Evolutionary conservation across 2,329 filamentous ascomycete species (phyloP), one percentile per base, ranked within the genome.

Genomic region (Venturia effusa): DNA sequence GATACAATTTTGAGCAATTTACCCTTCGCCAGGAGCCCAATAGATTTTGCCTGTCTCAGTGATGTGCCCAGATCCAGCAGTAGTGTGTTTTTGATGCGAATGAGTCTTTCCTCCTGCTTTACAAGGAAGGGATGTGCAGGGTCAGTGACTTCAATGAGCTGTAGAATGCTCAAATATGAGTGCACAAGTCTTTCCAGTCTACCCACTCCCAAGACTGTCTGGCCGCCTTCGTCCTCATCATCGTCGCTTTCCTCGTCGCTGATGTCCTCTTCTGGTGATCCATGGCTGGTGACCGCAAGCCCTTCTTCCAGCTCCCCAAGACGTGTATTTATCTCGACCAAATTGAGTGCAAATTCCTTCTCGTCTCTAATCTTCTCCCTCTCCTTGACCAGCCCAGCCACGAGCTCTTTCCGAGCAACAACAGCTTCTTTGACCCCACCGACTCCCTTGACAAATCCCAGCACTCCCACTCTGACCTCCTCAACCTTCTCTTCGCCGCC

Each of bases 401-500:
- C 83, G 68, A 93, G 87, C 24, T 75, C 75, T 30, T 84, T 84
- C 67, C 88, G 82, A 65, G 83, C 80, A 8, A 79, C 78, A 0
- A 97, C 89, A 22, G 81, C 82, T 11, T 77, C 78, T 71, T 85
- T 86, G 60, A 97, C 82, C 61, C 87, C 86, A 67, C 90, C 87
- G 0, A 97, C 84, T 61, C 94, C 91, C 67, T 92, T 83, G 66
- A 87, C 82, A 70, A 99, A 97, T 0, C 91, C 91, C 66, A 97
- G 74, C 64, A 99, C 76, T 0, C 92, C 91, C 0, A 99, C 89
- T 54, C 90, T 84, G 39, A 97, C 88, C 71, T 95, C 91, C 72
- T 96, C 92, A 0, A 97, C 88, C 73, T 88, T 89, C 70, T 97
- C 93, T 71, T 96, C 92, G 8, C 95, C 95, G 2, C 92, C 92